phyloP scores from a whole-genome alignment of 768 basidiomycete species.

The Suillus sp. region DNA sequence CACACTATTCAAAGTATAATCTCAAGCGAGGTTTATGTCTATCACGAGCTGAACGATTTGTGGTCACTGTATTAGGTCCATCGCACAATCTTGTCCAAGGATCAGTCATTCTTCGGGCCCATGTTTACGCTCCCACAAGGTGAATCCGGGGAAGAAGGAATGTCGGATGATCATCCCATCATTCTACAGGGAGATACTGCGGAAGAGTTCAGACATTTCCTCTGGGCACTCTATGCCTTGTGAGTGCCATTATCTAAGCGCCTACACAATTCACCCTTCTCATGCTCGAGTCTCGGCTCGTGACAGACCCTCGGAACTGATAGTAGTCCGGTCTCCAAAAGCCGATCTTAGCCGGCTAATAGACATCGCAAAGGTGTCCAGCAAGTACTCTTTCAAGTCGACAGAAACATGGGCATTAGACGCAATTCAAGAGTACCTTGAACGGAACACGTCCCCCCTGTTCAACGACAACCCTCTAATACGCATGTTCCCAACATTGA shows the following conservation, averaged over 20 bases:
- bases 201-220: constrained; percentile 69
- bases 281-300: constrained; percentile 10
- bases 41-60: constrained; percentile 9
- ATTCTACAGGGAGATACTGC: constrained; percentile 62
- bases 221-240: constrained; percentile 79
- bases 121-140: constrained; percentile 73
- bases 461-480: constrained; percentile 43
- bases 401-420: constrained; percentile 76
- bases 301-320: constrained; percentile 63
- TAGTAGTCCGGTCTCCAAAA: constrained; percentile 45
- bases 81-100: constrained; percentile 58
- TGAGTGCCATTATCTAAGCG: constrained; percentile 36
- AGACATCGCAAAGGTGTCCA: constrained; percentile 64
- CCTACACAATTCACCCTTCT: background rate
- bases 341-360: constrained; percentile 57
- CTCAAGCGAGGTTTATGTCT: constrained; percentile 1
- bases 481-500: constrained; percentile 22
- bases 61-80: constrained; percentile 51
- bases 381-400: constrained; percentile 76
- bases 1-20: constrained; percentile 67
- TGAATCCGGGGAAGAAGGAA: constrained; percentile 51
- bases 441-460: constrained; percentile 56
- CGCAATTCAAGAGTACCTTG: constrained; percentile 69
- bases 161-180: constrained; percentile 66
- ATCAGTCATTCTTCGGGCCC: constrained; percentile 62